A percentile compares a stretch with the other conserved stretches of the same genome.
Evolutionary conservation across 2,329 filamentous ascomycete genomes (phyloP).

Genomic region (Simplicillium sp.): DNA sequence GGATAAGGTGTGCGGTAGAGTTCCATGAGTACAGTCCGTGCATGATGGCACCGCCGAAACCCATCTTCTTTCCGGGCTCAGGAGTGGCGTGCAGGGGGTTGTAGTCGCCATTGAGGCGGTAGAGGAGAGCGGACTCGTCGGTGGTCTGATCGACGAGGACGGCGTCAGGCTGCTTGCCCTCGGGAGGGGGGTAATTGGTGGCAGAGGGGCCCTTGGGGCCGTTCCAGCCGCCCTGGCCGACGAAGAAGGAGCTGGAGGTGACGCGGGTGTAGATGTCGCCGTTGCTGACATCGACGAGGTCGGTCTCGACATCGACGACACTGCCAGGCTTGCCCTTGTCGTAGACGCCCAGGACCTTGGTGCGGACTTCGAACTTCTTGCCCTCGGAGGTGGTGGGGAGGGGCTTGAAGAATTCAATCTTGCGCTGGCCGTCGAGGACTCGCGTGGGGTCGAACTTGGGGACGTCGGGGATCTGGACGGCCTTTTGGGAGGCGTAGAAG

Average conservation of each 20-base stretch:
- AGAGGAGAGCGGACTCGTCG: constrained; percentile 63
- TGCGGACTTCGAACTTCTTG: constrained; percentile 64
- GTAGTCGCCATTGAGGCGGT: constrained; percentile 86
- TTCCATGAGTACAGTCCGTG: constrained; percentile 90
- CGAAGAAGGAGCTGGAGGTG: constrained; percentile 65
- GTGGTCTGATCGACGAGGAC: constrained; percentile 63
- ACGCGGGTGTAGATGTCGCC: constrained; percentile 65
- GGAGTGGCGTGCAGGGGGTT: constrained; percentile 87
- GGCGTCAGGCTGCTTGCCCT: constrained; percentile 64
- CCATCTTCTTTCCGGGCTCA: constrained; percentile 79
- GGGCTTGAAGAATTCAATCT: constrained; percentile 66
- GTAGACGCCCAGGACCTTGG: constrained; percentile 75
- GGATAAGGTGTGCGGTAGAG: constrained; percentile 60
- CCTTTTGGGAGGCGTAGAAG: constrained; percentile 66
- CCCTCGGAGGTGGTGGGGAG: constrained; percentile 65
- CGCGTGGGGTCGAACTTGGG: constrained; percentile 67
- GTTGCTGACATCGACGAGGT: constrained; percentile 60
- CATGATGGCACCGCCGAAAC: constrained; percentile 81
- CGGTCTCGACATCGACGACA: constrained; percentile 70
- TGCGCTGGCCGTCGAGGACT: constrained; percentile 77
- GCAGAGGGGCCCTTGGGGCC: constrained; percentile 83
- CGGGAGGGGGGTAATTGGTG: constrained; percentile 67
- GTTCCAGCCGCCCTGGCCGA: constrained; percentile 74
- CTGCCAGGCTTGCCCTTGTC: constrained; percentile 81
- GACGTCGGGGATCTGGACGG: constrained; percentile 61